phyloP scores from a whole-genome alignment of 1,284 basidiomycete species.

The Cryptococcus sp. region DNA sequence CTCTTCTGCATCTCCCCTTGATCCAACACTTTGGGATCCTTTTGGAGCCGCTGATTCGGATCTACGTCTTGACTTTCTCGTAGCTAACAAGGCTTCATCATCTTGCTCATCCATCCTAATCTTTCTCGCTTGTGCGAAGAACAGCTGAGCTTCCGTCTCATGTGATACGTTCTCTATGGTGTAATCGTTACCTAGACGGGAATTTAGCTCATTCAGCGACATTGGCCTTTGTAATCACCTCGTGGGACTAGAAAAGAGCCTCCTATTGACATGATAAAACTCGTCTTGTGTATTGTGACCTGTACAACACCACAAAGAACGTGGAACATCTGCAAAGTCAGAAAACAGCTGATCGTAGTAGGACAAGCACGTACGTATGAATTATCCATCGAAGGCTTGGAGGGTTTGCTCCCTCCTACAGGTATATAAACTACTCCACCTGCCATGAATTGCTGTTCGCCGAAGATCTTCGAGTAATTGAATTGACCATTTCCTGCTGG shows the following conservation, averaged over 20 bases:
- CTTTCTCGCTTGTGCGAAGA: slow-evolving; percentile 90
- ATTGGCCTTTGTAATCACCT: slow-evolving; percentile 52
- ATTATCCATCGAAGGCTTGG: slow-evolving; percentile 87
- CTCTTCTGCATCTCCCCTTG: slow-evolving; percentile 7
- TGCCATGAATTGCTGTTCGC: slow-evolving; percentile 85
- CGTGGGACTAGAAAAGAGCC: slow-evolving; percentile 87
- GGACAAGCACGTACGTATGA: slow-evolving; percentile 67
- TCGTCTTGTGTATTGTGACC: slow-evolving; percentile 73
- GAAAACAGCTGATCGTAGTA: not conserved
- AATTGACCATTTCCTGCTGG: slow-evolving; percentile 62
- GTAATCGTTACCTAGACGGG: slow-evolving; percentile 74
- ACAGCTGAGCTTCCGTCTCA: slow-evolving; percentile 67
- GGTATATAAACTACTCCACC: slow-evolving; percentile 82
- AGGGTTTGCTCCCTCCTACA: slow-evolving; percentile 70
- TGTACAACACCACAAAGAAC: slow-evolving; percentile 82
- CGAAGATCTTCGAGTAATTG: slow-evolving; percentile 89
- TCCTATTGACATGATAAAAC: slow-evolving; percentile 71
- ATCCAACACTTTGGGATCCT: not conserved
- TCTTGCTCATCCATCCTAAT: slow-evolving; percentile 51
- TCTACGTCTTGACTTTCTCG: slow-evolving; percentile 1
- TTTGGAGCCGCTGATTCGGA: not conserved
- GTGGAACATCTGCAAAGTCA: slow-evolving; percentile 66
- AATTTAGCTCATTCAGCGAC: not conserved
- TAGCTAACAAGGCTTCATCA: slow-evolving; percentile 1
- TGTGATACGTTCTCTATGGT: slow-evolving; percentile 80